These are phyloP conservation scores for Pyrus hybrid DNA, from an alignment of 331 rosid species.

Conservation along the genomic window DNA sequence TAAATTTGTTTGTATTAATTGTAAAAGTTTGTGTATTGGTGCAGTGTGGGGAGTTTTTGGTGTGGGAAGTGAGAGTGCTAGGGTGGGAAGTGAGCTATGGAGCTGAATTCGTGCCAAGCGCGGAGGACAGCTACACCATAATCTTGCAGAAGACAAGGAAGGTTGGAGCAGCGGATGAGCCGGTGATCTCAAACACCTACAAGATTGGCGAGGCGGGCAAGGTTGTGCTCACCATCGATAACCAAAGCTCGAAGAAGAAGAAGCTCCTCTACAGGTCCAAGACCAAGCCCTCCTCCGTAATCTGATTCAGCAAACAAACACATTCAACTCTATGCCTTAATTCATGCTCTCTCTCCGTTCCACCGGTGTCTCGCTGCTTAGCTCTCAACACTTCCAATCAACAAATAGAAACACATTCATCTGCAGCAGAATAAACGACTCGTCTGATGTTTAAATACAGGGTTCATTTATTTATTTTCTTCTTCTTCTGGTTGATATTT, in stretches of 20 bases:
- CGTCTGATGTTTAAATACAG: conserved; percentile 8
- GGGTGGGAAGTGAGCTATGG: conserved; percentile 67
- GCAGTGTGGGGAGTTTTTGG: conserved; percentile 35
- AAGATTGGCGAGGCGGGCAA: conserved; percentile 63
- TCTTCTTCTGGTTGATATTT: conserved; percentile 14
- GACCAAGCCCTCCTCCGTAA: conserved; percentile 33
- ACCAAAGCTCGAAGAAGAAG: conserved; percentile 87
- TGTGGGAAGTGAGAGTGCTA: conserved; percentile 71
- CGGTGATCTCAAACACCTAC: conserved; percentile 47
- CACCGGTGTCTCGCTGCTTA: too few relatives aligned
- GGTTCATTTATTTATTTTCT: conserved; percentile 7
- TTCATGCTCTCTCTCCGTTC: background rate
- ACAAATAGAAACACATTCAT: background rate
- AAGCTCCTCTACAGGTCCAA: conserved; percentile 77
- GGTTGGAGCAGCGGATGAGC: conserved; percentile 46
- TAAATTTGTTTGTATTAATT: background rate
- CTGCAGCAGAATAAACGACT: conserved; percentile 11
- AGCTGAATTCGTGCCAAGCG: conserved; percentile 58
- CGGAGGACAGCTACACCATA: conserved; percentile 56
- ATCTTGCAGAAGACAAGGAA: conserved; percentile 57
- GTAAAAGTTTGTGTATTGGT: too few relatives aligned
- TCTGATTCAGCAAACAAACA: too few relatives aligned
- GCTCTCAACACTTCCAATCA: background rate
- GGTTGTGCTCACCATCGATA: conserved; percentile 61
- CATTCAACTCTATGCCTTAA: too few relatives aligned